Base-by-base conservation (phyloP, 208 protist genomes). In the Crithidia bombi region DNA sequence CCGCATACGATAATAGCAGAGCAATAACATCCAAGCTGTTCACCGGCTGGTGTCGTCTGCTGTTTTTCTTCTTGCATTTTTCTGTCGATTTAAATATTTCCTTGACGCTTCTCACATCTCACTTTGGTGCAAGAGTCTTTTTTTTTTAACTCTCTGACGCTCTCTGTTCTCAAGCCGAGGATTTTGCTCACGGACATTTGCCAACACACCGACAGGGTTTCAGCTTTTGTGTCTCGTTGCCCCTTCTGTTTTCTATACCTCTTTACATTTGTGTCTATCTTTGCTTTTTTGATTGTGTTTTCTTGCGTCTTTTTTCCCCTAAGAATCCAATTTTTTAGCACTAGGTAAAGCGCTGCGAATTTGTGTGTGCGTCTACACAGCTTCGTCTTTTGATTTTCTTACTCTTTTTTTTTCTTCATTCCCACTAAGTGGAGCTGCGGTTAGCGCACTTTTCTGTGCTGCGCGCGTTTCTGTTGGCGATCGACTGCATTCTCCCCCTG, bases 331-430 rank as follows among this genome's bases (percentile, higher is more conserved):
- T 43, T 15, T 25, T 2, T 32, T 19, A 58, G 33, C 52, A 58
- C 52, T 58, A 58, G 52, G 23, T 26, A 28, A 43, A 43, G 52
- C 14, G 10, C 43, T 33, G 33, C 26, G 15, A 43, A 25, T 50
- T 43, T 7, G 52, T 58, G 52, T 43, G 33, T 58, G 52, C 30
- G 52, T 43, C 19, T 58, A 26, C 30, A 43, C 52, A 43, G 33
- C 4, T 1, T 58, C 28, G 10, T 26, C n/a, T 28, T 58, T 58
- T 58, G 7, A 17, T 26, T 43, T 38, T 38, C 28, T 58, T 43
- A 19, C n/a, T 51, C 65, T 47, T 69, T 65, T 47, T 43, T 69
- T 54, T 33, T 57, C 17, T 65, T 41, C 36, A 41, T 41, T 41
- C 12, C 36, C 36, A 41, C 28, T 36, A 25, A 19, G 15, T 36